Percentiles rank a stretch among this genome's conserved stretches.
Conservation (phyloP, 192 early-diverging fungal genomes). For the Mortierella antarctica region DNA sequence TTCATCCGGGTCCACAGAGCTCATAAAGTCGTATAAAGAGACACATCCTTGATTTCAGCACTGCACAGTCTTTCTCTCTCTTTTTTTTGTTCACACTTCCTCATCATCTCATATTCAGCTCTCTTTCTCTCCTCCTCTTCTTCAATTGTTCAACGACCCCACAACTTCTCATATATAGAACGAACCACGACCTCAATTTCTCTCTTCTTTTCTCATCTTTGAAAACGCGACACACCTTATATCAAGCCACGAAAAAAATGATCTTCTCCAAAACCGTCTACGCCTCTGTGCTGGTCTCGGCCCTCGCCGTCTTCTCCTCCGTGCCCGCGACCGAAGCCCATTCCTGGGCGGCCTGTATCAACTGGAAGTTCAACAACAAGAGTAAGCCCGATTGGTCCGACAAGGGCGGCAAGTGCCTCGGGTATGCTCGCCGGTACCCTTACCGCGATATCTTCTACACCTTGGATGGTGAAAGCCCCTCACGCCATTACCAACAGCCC, state of each 20-base stretch:
- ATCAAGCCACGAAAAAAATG: not conserved
- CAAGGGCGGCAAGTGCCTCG: constrained; percentile 17
- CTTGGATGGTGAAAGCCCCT: constrained; percentile 27
- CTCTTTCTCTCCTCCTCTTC: too few relatives aligned
- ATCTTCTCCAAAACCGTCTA: constrained; percentile 22
- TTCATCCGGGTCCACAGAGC: too few relatives aligned
- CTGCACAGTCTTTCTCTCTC: too few relatives aligned
- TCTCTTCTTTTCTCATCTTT: not conserved
- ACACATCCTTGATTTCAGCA: too few relatives aligned
- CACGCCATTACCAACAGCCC: constrained; percentile 51
- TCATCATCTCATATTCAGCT: too few relatives aligned
- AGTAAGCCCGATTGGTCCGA: constrained; percentile 23
- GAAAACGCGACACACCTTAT: not conserved
- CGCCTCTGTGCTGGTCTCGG: constrained; percentile 24
- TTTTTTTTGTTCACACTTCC: too few relatives aligned
- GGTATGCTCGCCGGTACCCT: constrained; percentile 44
- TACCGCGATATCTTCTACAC: constrained; percentile 6
- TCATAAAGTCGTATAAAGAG: too few relatives aligned
- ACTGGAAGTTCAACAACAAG: constrained; percentile 42
- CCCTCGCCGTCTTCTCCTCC: constrained; percentile 28
- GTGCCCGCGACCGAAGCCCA: constrained; percentile 29
- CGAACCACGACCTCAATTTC: too few relatives aligned
- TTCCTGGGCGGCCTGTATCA: constrained; percentile 46
- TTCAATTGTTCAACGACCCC: not conserved
- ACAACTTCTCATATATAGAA: not conserved